These are phyloP conservation scores for Primulina eburnea DNA, from an alignment of 257 asterid species.

Conservation along the genomic window DNA sequence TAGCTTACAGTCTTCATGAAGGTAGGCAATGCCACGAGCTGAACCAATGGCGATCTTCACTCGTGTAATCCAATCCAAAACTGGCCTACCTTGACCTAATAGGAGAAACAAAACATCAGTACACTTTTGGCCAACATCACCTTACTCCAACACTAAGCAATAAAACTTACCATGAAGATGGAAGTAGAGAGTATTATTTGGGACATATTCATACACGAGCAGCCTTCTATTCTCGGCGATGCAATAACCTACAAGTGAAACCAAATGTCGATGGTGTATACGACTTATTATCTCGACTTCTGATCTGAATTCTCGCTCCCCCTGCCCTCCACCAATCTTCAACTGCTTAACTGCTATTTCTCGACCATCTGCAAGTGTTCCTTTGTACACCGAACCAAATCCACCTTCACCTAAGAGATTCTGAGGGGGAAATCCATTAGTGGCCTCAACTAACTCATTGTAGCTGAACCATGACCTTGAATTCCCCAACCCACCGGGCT, in stretches of 20 bases:
- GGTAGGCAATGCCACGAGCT: constrained; percentile 98
- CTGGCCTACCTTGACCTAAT: constrained; percentile 63
- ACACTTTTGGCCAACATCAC: neutral
- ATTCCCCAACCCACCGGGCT: constrained; percentile 61
- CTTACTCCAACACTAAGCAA: constrained; percentile 19
- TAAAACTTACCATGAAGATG: constrained; percentile 84
- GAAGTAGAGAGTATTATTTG: constrained; percentile 83
- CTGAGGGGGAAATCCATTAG: constrained; percentile 62
- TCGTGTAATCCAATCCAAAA: constrained; percentile 80
- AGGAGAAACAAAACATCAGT: constrained; percentile 18
- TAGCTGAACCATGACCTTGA: constrained; percentile 71
- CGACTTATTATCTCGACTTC: constrained; percentile 96
- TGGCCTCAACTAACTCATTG: constrained; percentile 68
- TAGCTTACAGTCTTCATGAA: constrained; percentile 94
- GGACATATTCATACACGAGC: constrained; percentile 79
- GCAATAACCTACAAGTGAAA: constrained; percentile 92
- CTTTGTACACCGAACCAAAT: constrained; percentile 90
- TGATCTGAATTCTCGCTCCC: constrained; percentile 91
- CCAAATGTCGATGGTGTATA: constrained; percentile 95
- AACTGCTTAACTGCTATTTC: constrained; percentile 91
- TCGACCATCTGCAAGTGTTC: constrained; percentile 65
- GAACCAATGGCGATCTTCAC: constrained; percentile 86
- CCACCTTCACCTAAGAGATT: constrained; percentile 92
- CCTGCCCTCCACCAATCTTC: constrained; percentile 75
- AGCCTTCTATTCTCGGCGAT: constrained; percentile 76